Evolutionary conservation across 1,284 basidiomycete genomes (phyloP), one percentile per base, ranked within the genome.

Genomic region (Cutaneotrichosporon sp.): DNA sequence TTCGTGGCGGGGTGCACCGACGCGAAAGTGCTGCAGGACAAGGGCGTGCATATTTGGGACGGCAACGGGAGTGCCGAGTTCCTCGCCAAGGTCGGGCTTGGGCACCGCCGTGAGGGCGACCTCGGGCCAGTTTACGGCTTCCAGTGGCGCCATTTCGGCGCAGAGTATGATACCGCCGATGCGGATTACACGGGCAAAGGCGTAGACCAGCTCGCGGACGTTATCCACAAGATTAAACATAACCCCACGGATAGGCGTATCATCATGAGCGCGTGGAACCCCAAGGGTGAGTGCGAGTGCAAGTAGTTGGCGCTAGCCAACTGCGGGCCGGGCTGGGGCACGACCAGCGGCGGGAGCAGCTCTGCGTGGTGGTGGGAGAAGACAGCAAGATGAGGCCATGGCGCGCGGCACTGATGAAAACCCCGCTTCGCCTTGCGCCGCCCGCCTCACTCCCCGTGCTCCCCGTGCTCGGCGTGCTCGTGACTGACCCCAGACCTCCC

Each of bases 131-230:
- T 98, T 2, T 98, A 98, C 70, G 94, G 94, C 0, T 98, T 98
- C 72, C 94, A 98, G 68, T 98, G 96, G 94, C 80, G 94, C 51
- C 93, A 97, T 73, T 98, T 97, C 74, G 94, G 96, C 1, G 94
- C 94, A 0, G 76, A 83, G 60, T 98, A 98, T 68, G 79, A 78
- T 18, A 85, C 89, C 59, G 88, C 86, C 61, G 88, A 93, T 41
- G 78, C 80, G 30, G 83, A 90, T 66, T 98, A 98, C 70, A 76
- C 80, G 0, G 90, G 89, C 0, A 77, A 96, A 67, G 94, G 94
- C 20, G 90, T 97, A 30, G 96, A 98, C 76, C 94, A 98, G 77
- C 79, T 98, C 42, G 76, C 79, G 48, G 86, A 94, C 63, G 89
- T 90, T 60, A 88, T 97, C 40, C 76, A 82, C 56, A 94, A 94